Evolutionary conservation across 305 asterid species (phyloP).

Genomic region (Fraxinus greggii): DNA sequence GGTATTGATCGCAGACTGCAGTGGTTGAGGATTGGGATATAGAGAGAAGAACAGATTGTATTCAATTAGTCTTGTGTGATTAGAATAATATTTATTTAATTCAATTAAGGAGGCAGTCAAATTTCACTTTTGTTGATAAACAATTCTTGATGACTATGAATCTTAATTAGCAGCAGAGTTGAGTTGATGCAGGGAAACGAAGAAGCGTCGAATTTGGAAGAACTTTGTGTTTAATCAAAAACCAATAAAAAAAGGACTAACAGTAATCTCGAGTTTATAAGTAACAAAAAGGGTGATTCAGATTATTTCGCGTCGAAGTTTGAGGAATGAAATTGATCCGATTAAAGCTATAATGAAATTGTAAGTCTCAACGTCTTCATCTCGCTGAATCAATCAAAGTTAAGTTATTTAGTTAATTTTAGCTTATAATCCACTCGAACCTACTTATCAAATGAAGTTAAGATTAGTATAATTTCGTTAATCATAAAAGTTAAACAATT

Average conservation of each 20-base stretch:
- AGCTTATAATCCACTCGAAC: neutral
- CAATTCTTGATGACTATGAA: neutral
- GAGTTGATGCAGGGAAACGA: neutral
- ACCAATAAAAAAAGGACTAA: no score
- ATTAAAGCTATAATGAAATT: no score
- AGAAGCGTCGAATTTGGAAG: neutral
- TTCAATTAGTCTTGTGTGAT: neutral
- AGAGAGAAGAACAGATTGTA: neutral
- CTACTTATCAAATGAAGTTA: neutral
- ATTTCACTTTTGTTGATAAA: neutral
- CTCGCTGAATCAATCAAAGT: neutral
- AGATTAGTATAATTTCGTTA: neutral
- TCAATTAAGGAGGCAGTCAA: neutral
- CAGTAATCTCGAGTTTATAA: neutral
- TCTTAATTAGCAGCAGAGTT: neutral
- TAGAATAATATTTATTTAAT: no score
- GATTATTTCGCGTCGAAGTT: neutral
- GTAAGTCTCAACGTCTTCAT: neutral
- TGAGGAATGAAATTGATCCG: neutral
- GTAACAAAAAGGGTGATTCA: neutral
- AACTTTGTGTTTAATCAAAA: no score
- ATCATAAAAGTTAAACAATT: neutral
- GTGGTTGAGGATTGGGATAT: constrained; percentile 15
- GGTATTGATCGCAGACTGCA: neutral
- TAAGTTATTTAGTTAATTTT: neutral